phyloP scores from a whole-genome alignment of 768 basidiomycete genomes.

The Calocybe indica region DNA sequence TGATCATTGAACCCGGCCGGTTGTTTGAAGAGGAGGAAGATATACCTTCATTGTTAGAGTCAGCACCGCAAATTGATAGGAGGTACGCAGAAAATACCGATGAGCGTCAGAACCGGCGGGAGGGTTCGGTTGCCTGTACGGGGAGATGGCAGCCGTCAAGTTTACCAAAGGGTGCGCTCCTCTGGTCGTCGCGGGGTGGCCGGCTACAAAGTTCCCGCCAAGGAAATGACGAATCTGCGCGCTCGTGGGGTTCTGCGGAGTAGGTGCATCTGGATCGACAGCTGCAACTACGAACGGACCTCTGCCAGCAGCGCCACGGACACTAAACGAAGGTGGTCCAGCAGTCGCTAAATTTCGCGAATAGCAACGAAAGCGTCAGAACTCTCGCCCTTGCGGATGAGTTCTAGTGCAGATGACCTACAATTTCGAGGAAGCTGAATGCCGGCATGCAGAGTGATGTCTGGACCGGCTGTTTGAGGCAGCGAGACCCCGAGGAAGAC shows the following conservation, averaged over 20 bases:
- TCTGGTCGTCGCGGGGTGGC: not conserved
- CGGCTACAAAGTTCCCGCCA: slow-evolving; percentile 17
- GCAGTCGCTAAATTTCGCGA: slow-evolving; percentile 15
- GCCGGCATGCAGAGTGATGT: slow-evolving; percentile 17
- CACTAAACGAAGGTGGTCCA: slow-evolving; percentile 19
- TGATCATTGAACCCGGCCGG: slow-evolving; percentile 22
- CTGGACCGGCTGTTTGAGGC: slow-evolving; percentile 10
- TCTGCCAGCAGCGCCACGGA: slow-evolving; percentile 12
- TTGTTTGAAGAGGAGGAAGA: slow-evolving; percentile 28
- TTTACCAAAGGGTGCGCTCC: slow-evolving; percentile 18
- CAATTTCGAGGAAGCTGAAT: slow-evolving; percentile 15
- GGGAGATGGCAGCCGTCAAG: slow-evolving; percentile 33
- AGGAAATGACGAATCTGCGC: slow-evolving; percentile 30
- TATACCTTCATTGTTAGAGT: slow-evolving; percentile 16
- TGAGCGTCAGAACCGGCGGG: slow-evolving; percentile 36
- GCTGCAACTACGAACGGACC: slow-evolving; percentile 27
- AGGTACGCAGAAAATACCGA: slow-evolving; percentile 19
- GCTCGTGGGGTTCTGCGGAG: slow-evolving; percentile 22
- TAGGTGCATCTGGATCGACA: slow-evolving; percentile 30
- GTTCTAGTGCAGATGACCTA: not conserved
- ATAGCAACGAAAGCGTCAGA: not conserved
- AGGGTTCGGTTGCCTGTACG: slow-evolving; percentile 35
- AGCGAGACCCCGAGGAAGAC: slow-evolving; percentile 19
- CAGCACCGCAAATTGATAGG: too few species aligned
- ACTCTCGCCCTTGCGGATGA: not conserved